phyloP scores from a whole-genome alignment of 805 yeast species.

The Pichia californica region DNA sequence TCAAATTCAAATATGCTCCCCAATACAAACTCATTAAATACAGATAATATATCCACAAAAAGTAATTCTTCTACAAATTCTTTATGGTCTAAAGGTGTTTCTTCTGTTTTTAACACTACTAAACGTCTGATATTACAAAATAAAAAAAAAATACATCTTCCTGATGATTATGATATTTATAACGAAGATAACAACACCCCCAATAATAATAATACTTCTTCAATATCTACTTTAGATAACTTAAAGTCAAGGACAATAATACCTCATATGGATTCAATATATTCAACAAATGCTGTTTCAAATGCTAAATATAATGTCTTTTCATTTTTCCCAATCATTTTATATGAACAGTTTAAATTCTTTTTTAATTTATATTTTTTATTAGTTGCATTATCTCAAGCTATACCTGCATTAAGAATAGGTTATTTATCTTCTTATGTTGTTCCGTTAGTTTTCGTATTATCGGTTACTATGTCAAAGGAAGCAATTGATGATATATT shows the following conservation, averaged over 20 bases:
- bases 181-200: conserved; percentile 5
- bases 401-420: conserved; percentile 80
- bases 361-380: conserved; percentile 91
- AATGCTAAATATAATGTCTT: conserved; percentile 91
- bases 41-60: neutral
- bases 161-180: conserved; percentile 16
- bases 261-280: conserved; percentile 32
- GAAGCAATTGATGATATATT: conserved; percentile 93
- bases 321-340: conserved; percentile 79
- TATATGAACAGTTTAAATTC: conserved; percentile 95
- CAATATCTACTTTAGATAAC: neutral
- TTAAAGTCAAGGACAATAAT: conserved; percentile 31
- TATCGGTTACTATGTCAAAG: conserved; percentile 87
- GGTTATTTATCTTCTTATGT: conserved; percentile 91
- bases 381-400: conserved; percentile 89
- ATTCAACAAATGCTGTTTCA: conserved; percentile 72
- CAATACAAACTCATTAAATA: neutral
- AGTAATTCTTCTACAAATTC: conserved; percentile 15
- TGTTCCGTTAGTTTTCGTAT: conserved; percentile 90
- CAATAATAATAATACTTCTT: neutral
- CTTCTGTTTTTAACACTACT: conserved; percentile 21
- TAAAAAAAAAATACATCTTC: conserved; percentile 24
- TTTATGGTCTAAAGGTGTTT: conserved; percentile 28
- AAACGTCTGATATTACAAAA: conserved; percentile 22
- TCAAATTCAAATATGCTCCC: conserved; percentile 3